A percentile compares a stretch with the other conserved stretches of the same genome.
These are phyloP conservation scores for Coemansia sp. DNA, from an alignment of 192 early-diverging fungal species.

Conservation along the genomic window DNA sequence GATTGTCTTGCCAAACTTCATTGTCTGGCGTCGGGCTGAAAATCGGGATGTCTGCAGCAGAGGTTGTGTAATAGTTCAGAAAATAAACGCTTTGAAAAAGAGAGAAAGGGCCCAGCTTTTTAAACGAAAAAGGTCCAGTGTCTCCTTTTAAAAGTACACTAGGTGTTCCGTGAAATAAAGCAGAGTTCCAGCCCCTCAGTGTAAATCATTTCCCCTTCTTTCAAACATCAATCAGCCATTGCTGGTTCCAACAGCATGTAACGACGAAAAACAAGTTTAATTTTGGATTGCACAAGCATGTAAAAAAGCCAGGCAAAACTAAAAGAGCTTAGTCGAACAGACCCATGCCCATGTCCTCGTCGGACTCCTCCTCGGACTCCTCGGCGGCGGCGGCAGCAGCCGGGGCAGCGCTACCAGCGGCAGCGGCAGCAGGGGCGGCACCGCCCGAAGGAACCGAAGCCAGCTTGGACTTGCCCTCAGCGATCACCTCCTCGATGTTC, in stretches of 20 bases:
- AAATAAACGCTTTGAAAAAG: not conserved
- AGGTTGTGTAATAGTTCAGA: not conserved
- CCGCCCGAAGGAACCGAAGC: conserved; percentile 92
- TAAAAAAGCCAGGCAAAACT: not conserved
- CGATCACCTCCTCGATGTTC: conserved; percentile 87
- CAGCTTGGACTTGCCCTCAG: conserved; percentile 89
- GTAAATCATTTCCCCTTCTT: not conserved
- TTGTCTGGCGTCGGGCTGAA: conserved; percentile 10
- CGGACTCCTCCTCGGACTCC: conserved; percentile 78
- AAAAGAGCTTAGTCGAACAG: conserved; percentile 83
- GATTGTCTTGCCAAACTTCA: conserved; percentile 77
- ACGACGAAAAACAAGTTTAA: not conserved
- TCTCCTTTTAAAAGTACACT: not conserved
- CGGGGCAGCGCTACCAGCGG: conserved; percentile 66
- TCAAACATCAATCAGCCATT: no score
- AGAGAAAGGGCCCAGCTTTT: not conserved
- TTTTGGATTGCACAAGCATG: not conserved
- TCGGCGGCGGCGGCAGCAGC: conserved; percentile 64
- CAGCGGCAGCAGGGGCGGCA: conserved; percentile 66
- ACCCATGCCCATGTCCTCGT: conserved; percentile 97
- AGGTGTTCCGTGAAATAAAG: not conserved
- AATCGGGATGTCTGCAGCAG: not conserved
- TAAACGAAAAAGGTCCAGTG: not conserved
- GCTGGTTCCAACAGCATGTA: no score
- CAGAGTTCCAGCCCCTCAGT: not conserved